A percentile compares a stretch with the other conserved stretches of the same genome.
These are phyloP conservation scores for Salicornia ramosissima DNA, from an alignment of 148 eudicot species.

Conservation along the genomic window DNA sequence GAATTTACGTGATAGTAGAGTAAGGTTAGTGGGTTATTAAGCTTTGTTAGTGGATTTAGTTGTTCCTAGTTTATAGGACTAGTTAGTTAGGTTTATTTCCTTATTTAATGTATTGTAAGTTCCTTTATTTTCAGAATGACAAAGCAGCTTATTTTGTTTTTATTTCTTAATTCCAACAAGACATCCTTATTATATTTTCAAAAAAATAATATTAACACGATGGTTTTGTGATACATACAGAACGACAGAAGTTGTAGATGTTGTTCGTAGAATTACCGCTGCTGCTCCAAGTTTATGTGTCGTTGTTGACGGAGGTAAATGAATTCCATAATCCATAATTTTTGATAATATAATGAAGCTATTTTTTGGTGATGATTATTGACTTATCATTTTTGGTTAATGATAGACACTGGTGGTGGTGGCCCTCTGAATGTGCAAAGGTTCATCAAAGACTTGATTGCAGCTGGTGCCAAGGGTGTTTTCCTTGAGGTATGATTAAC, in stretches of 20 bases:
- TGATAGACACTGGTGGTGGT: conserved; percentile 39
- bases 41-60: too few relatives aligned
- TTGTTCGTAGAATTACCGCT: conserved; percentile 13
- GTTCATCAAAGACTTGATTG: conserved; percentile 30
- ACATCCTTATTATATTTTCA: too few relatives aligned
- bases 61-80: too few relatives aligned
- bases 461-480: conserved; percentile 36
- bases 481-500: conserved; percentile 28
- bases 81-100: too few relatives aligned
- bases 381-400: not conserved
- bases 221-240: not conserved
- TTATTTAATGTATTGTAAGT: too few relatives aligned
- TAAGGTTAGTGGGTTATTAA: too few relatives aligned
- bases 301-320: conserved; percentile 29
- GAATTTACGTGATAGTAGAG: too few relatives aligned
- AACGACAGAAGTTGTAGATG: conserved; percentile 25
- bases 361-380: not conserved
- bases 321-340: too few relatives aligned
- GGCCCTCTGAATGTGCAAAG: conserved; percentile 41
- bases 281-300: conserved; percentile 27
- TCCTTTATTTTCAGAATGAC: too few relatives aligned
- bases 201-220: too few relatives aligned
- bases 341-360: not conserved
- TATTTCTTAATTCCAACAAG: too few relatives aligned
- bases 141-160: too few relatives aligned